These are phyloP conservation scores for Medicago truncatula DNA, from an alignment of 306 rosid genomes.

Conservation along the genomic window MtrunA17r5.0-ANR NC_053046.1:426001-426500, in stretches of 20 bases:
- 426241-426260: conserved; percentile 50
- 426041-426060: conserved; percentile 99
- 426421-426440: conserved; percentile 18
- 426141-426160: conserved; percentile 95
- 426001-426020: conserved; percentile 79
- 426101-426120: conserved; percentile 36
- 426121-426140: conserved; percentile 63
- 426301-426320: conserved; percentile 30
- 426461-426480: conserved; percentile 18
- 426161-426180: conserved; percentile 97
- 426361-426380: conserved; percentile 13
- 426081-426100: not conserved
- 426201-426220: conserved; percentile 85
- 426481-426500: conserved; percentile 22
- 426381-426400: conserved; percentile 20
- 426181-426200: conserved; percentile 88
- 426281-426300: no score
- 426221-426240: conserved; percentile 96
- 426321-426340: conserved; percentile 36
- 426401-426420: conserved; percentile 11
- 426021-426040: conserved; percentile 94
- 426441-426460: conserved; percentile 23
- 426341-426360: conserved; percentile 25
- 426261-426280: conserved; percentile 12
- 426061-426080: conserved; percentile 46